phyloP scores from a whole-genome alignment of 371 early-diverging fungal genomes.

The Apophysomyces ossiformis region DNA sequence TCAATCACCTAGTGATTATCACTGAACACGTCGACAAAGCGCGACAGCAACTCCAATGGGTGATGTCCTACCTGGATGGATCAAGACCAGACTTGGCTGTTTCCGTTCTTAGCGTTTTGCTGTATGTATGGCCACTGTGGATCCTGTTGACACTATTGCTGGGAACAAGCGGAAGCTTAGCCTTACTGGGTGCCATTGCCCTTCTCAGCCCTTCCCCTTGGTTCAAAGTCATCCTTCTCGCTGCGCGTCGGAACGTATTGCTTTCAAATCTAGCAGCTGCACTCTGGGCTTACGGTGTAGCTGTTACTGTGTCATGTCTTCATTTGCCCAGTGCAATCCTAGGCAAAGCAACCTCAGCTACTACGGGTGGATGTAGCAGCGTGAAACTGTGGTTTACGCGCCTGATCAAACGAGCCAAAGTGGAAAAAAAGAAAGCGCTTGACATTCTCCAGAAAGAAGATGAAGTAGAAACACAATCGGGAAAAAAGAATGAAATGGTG shows the following conservation, averaged over 20 bases:
- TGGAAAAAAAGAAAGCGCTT: slow-evolving; percentile 29
- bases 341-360: slow-evolving; percentile 11
- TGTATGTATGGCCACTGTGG: slow-evolving; percentile 44
- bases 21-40: slow-evolving; percentile 31
- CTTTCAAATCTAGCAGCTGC: slow-evolving; percentile 26
- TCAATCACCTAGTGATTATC: slow-evolving; percentile 33
- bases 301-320: slow-evolving; percentile 14
- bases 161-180: slow-evolving; percentile 27
- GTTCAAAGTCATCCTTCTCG: slow-evolving; percentile 21
- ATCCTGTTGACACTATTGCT: slow-evolving; percentile 26
- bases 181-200: slow-evolving; percentile 24
- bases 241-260: slow-evolving; percentile 26
- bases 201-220: slow-evolving; percentile 34
- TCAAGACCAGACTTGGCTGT: slow-evolving; percentile 28
- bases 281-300: slow-evolving; percentile 43
- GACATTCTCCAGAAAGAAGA: slow-evolving; percentile 3
- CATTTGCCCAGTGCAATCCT: background rate
- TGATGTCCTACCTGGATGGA: slow-evolving; percentile 28
- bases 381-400: slow-evolving; percentile 19
- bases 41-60: background rate
- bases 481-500: slow-evolving; percentile 41
- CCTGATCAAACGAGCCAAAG: slow-evolving; percentile 16
- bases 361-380: background rate
- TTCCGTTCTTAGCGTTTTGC: slow-evolving; percentile 25
- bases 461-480: slow-evolving; percentile 12